Conservation (phyloP, 768 basidiomycete species). For the Serendipita sp. region DNA sequence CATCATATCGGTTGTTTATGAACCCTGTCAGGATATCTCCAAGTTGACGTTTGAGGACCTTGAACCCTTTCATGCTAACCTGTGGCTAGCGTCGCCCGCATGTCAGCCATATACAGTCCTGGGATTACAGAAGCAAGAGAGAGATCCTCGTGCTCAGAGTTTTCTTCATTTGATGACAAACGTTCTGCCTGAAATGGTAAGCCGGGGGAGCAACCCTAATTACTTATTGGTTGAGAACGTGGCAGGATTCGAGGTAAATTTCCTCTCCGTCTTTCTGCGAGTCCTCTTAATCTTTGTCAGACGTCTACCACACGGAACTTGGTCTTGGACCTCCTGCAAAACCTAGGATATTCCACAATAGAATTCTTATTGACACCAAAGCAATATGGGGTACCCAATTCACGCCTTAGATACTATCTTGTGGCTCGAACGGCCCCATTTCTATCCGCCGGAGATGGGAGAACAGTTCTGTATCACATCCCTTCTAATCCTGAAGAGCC, state of each 20-base stretch:
- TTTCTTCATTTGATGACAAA: conserved; percentile 53
- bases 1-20: background rate
- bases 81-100: conserved; percentile 70
- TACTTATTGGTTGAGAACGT: conserved; percentile 65
- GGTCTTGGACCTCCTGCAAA: conserved; percentile 35
- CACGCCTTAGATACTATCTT: conserved; percentile 63
- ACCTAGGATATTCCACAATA: conserved; percentile 36
- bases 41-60: conserved; percentile 35
- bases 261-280: background rate
- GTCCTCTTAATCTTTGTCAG: conserved; percentile 21
- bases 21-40: conserved; percentile 40
- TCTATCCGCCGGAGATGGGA: conserved; percentile 9
- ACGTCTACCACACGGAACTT: conserved; percentile 43
- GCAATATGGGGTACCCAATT: conserved; percentile 70
- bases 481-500: conserved; percentile 37
- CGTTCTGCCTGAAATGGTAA: conserved; percentile 43
- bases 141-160: conserved; percentile 58
- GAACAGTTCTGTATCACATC: conserved; percentile 9
- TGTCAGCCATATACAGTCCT: conserved; percentile 76
- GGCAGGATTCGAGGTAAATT: conserved; percentile 58
- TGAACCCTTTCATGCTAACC: conserved; percentile 30
- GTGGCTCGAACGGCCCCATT: conserved; percentile 44
- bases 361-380: conserved; percentile 61
- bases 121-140: conserved; percentile 51
- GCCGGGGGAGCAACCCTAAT: conserved; percentile 30